These are phyloP conservation scores for Coemansia guatemalensis DNA, from an alignment of 192 early-diverging fungal genomes.

Conservation along the genomic window DNA sequence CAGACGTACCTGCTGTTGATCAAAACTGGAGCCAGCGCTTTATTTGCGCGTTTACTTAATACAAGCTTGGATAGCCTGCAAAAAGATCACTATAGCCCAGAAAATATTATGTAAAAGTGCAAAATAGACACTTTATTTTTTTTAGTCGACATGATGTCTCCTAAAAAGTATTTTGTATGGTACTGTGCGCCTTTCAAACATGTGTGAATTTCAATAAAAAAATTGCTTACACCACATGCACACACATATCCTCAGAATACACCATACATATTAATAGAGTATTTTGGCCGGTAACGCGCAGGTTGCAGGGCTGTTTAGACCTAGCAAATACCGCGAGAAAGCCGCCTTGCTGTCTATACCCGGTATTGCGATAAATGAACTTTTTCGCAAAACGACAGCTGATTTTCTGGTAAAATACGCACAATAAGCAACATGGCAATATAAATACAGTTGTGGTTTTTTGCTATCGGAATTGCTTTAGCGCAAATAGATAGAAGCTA, in stretches of 20 bases:
- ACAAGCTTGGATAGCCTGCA: neutral
- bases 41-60: neutral
- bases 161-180: neutral
- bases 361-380: neutral
- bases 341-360: neutral
- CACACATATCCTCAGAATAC: neutral
- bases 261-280: constrained; percentile 6
- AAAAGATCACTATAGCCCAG: neutral
- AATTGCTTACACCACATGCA: neutral
- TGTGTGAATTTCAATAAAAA: neutral
- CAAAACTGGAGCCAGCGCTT: neutral
- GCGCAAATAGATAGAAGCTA: neutral
- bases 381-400: neutral
- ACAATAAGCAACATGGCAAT: constrained; percentile 12
- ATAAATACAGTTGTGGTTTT: neutral
- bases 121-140: neutral
- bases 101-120: neutral
- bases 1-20: constrained; percentile 6
- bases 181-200: neutral
- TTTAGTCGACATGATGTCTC: neutral
- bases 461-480: neutral
- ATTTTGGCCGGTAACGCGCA: neutral
- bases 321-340: neutral
- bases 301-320: neutral
- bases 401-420: neutral